Conservation (phyloP, 768 basidiomycete species). For the Tricholoma saponaceum region DNA sequence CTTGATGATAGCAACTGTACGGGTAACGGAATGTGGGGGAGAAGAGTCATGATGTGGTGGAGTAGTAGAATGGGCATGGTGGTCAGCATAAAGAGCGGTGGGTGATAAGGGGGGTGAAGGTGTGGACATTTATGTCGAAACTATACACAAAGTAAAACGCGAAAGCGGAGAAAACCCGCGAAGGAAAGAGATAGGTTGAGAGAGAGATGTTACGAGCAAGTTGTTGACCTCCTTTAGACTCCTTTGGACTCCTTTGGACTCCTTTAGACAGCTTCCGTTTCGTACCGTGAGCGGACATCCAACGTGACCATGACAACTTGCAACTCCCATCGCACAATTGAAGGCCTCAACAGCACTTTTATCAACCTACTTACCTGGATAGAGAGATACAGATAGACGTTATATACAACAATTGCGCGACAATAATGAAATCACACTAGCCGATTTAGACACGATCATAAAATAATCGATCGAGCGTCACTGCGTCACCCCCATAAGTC, state of each 20-base stretch:
- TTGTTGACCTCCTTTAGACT: no score
- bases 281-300: conserved; percentile 12
- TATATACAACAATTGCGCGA: no score
- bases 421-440: no score
- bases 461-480: not conserved
- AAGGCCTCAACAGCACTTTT: no score
- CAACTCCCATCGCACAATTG: not conserved
- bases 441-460: not conserved
- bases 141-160: not conserved
- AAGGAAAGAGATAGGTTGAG: no score
- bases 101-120: conserved; percentile 17
- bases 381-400: no score
- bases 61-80: conserved; percentile 3
- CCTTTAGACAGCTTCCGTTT: not conserved
- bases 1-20: conserved; percentile 85
- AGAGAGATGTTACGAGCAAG: no score
- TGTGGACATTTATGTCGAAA: conserved; percentile 9
- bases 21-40: conserved; percentile 28
- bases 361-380: no score
- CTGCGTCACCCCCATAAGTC: no score
- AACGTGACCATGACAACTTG: conserved; percentile 16
- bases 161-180: not conserved
- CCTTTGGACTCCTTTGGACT: no score
- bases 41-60: conserved; percentile 11
- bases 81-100: conserved; percentile 20